Percentiles rank a stretch among this genome's conserved stretches.
phyloP scores from a whole-genome alignment of 805 yeast genomes.

The Zygosaccharomyces gambellarensis region DNA sequence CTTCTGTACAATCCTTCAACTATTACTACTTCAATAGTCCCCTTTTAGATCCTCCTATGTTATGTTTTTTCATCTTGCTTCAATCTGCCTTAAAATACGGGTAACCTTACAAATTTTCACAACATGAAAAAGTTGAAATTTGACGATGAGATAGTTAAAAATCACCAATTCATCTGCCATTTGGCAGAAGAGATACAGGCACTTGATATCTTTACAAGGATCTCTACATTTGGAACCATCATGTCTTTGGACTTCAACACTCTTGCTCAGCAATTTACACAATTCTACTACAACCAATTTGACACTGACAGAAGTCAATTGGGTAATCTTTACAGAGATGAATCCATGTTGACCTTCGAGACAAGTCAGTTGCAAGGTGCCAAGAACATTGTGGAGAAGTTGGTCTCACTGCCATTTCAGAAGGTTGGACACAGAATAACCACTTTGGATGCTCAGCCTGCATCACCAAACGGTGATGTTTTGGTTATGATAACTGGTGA shows the following conservation, averaged over 20 bases:
- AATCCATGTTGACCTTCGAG: constrained; percentile 96
- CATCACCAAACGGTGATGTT: constrained; percentile 86
- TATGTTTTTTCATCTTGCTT: neutral
- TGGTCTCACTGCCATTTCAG: constrained; percentile 81
- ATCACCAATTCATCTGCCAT: neutral
- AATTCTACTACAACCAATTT: constrained; percentile 91
- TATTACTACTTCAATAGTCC: neutral
- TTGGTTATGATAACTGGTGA: constrained; percentile 98
- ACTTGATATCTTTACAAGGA: neutral
- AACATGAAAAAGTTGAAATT: neutral
- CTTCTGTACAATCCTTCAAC: neutral
- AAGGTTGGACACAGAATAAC: constrained; percentile 91
- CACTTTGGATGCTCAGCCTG: constrained; percentile 97
- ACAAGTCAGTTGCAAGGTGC: constrained; percentile 93
- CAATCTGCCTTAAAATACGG: constrained; percentile 4
- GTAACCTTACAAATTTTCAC: constrained; percentile 3
- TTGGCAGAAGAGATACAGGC: too few relatives aligned
- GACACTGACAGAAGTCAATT: constrained; percentile 88
- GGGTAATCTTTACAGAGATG: constrained; percentile 92
- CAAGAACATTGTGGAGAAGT: constrained; percentile 85
- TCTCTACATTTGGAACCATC: constrained; percentile 2
- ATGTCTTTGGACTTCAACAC: constrained; percentile 44
- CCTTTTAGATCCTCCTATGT: constrained; percentile 5
- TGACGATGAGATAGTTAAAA: neutral
- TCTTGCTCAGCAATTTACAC: constrained; percentile 74